Evolutionary conservation across 331 rosid species (phyloP), one percentile per base, ranked within the genome.

Genomic region (Pyracantha coccinea): DNA sequence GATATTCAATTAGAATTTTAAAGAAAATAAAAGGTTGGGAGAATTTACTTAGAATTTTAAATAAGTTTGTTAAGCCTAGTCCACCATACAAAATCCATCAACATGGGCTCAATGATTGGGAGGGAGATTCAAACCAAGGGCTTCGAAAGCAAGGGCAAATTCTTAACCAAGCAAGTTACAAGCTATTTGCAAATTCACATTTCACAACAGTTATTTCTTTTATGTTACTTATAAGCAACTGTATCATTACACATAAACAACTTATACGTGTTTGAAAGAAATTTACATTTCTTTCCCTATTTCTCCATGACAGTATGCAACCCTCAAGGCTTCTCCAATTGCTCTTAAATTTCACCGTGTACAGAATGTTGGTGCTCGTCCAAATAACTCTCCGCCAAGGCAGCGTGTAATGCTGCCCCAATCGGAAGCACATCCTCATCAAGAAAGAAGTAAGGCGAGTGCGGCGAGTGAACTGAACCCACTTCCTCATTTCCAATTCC

Each of bases 381-480:
- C 54, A 92, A 55, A 72, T 89, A 89, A n/a, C 67, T 58, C 82
- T 89, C 88, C 11, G 93, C 89, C 71, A 92, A 67, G 72, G 90
- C 87, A 29, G 93, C 50, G 58, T 82, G 88, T 52, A 92, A 59
- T 68, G 97, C 88, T 31, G 93, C 88, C 79, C 96, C 93, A 15
- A 86, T 52, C 54, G 97, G 91, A 79, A 92, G 96, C 45, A 78
- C 87, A 50, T 84, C 83, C 79, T 92, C 97, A 66, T 92, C 96
- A 62, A 92, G 84, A 78, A 79, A 86, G 89, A 92, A 92, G 75
- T 63, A 78, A 41, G 96, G 93, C 12, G 97, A 92, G 66, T 89
- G 96, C 2, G 87, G 93, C 9, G 86, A 79, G 85, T 86, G 89
- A 65, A 85, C n/a, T 27, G 93, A 74, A 67, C 96, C 96, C 63